A percentile compares a stretch with the other conserved stretches of the same genome.
phyloP scores from a whole-genome alignment of 2,329 filamentous ascomycete genomes.

The Talaromyces sp. region DNA sequence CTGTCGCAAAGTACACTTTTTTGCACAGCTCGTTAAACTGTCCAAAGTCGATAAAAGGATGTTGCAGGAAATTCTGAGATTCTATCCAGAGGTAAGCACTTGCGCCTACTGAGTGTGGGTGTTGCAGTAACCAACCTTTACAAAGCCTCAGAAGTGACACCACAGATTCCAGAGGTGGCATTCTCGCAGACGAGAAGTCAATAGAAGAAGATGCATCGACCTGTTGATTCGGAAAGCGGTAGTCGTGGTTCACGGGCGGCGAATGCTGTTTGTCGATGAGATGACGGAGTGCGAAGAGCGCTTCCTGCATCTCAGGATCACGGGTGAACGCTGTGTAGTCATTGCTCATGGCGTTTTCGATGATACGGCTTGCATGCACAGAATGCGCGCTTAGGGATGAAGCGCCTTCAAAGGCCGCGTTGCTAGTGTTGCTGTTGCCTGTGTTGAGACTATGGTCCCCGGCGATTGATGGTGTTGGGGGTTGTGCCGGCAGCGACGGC shows the following conservation, averaged over 20 bases:
- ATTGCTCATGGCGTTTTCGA: slow-evolving; percentile 40
- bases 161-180: slow-evolving; percentile 37
- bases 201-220: slow-evolving; percentile 22
- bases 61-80: slow-evolving; percentile 27
- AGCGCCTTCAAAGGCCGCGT: slow-evolving; percentile 47
- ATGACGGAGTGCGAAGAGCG: slow-evolving; percentile 38
- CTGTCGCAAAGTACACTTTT: slow-evolving; percentile 43
- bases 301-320: slow-evolving; percentile 38
- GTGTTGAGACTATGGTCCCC: slow-evolving; percentile 16
- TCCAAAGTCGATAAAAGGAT: slow-evolving; percentile 34
- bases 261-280: slow-evolving; percentile 37
- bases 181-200: slow-evolving; percentile 33
- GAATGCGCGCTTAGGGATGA: slow-evolving; percentile 50
- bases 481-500: background rate
- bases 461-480: background rate
- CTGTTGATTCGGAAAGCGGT: slow-evolving; percentile 28
- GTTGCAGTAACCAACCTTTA: slow-evolving; percentile 31
- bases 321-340: slow-evolving; percentile 32
- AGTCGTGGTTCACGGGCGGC: slow-evolving; percentile 25
- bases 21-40: slow-evolving; percentile 40
- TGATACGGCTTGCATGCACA: slow-evolving; percentile 45
- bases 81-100: slow-evolving; percentile 17
- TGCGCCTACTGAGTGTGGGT: background rate
- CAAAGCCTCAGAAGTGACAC: slow-evolving; percentile 31
- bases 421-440: slow-evolving; percentile 8